Conservation (phyloP, 2,329 filamentous ascomycete species). For the Fusarium marasasianum region DNA sequence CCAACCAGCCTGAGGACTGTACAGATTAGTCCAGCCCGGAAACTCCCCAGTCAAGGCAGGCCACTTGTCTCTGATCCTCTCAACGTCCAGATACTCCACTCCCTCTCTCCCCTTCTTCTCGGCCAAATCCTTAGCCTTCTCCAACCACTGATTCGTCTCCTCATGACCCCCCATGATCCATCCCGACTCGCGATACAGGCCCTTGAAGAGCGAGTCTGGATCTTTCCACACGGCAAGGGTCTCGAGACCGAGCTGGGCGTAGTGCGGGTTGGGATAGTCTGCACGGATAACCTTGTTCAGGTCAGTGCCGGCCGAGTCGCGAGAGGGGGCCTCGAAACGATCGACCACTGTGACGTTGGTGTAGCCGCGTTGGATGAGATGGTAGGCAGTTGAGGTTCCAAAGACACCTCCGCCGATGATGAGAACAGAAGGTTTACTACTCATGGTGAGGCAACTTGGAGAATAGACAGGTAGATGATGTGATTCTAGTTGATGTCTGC, state of each 20-base stretch:
- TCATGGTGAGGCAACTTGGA: conserved; percentile 26
- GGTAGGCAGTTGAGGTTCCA: conserved; percentile 60
- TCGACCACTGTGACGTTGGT: conserved; percentile 60
- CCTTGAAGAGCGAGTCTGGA: conserved; percentile 41
- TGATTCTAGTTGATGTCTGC: background rate
- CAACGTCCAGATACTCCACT: conserved; percentile 40
- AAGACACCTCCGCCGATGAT: conserved; percentile 60
- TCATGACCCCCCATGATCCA: conserved; percentile 45
- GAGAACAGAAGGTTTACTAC: conserved; percentile 44
- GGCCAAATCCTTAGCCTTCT: conserved; percentile 40
- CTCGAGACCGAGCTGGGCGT: conserved; percentile 57
- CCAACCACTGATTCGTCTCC: conserved; percentile 43
- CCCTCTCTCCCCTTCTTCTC: conserved; percentile 35
- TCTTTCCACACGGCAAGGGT: conserved; percentile 44
- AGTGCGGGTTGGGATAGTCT: conserved; percentile 67
- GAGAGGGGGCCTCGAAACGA: conserved; percentile 52
- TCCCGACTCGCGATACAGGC: conserved; percentile 46
- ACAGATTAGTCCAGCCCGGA: conserved; percentile 43
- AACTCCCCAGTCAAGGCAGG: conserved; percentile 42
- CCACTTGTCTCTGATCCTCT: conserved; percentile 43
- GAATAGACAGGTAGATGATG: background rate
- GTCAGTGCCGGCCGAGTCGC: conserved; percentile 65
- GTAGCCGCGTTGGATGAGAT: conserved; percentile 55
- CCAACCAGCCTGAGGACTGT: conserved; percentile 45
- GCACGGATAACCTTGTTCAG: conserved; percentile 70